Percentiles rank a stretch among this genome's conserved stretches.
These are phyloP conservation scores for Plantago elongata DNA, from an alignment of 257 asterid species.

Conservation along the genomic window DNA sequence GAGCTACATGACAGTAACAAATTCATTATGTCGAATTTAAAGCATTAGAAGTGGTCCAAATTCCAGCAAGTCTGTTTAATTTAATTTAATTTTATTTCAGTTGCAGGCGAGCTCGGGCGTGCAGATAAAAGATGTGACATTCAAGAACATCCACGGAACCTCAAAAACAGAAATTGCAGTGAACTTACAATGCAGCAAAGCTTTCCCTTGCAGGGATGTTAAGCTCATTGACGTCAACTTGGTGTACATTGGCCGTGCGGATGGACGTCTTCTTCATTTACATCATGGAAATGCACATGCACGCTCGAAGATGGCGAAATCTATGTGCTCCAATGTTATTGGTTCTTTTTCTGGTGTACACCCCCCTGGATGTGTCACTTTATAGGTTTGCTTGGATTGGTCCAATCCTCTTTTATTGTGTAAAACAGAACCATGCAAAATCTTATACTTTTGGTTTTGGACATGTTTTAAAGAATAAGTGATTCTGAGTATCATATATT, in stretches of 20 bases:
- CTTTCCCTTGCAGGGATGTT: constrained; percentile 46
- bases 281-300: too few species aligned
- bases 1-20: background rate
- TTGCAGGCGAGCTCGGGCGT: constrained; percentile 30
- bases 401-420: too few species aligned
- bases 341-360: constrained; percentile 46
- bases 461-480: too few species aligned
- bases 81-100: too few species aligned
- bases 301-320: background rate
- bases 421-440: too few species aligned
- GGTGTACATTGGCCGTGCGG: constrained; percentile 30
- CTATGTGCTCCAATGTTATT: constrained; percentile 41
- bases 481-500: too few species aligned
- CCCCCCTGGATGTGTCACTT: constrained; percentile 23
- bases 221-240: constrained; percentile 46
- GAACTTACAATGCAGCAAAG: constrained; percentile 43
- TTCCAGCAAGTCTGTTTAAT: too few species aligned
- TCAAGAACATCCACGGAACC: constrained; percentile 47
- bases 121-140: constrained; percentile 57
- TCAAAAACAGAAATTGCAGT: constrained; percentile 49
- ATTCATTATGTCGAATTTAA: too few species aligned
- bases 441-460: too few species aligned
- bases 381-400: background rate
- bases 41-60: too few species aligned
- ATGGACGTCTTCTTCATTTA: background rate